Base-by-base conservation (phyloP, 257 asterid genomes). In the Nicotiana obtusifolia region DNA sequence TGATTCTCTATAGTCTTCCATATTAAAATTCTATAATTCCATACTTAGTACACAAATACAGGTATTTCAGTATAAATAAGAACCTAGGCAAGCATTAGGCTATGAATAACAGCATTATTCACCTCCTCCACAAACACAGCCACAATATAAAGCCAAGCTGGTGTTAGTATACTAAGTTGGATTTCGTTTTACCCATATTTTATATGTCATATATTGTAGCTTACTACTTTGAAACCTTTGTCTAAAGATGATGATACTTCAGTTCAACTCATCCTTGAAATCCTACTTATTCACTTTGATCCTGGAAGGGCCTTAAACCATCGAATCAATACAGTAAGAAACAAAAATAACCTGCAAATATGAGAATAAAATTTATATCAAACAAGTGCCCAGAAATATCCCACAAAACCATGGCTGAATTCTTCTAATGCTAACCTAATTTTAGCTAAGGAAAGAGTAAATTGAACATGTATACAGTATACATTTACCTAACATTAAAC, bases 1-100 rank as follows among this genome's bases (percentile, higher is more conserved):
- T 31, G 88, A 79, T 76, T 91, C 98, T 88, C 93, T 84, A 68
- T 84, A 88, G 26, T 94, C 97, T 67, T 94, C 98, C 99, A 96
- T 96, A 47, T 66, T 89, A 81, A 87, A 65, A 33, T 84, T 82
- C 81, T 81, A 83, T 52, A 75, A 77, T 82, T 79, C 30, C 64
- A 80, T 82, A 83, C 64, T 83, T 7, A 0, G 83, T 81, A 80
- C 88, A 84, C 81, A 82, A 69, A 54, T 26, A 15, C 71, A 15
- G 5, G 35, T 75, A 75, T 16, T 10, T 35, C 52, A 24, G 44
- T 75, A 49, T 7, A 49, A 75, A 15, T 75, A 9, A 1, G 26
- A 75, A 75, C 80, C 44, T 49, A 75, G 62, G 52, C 22, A 13
- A 75, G 64, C 26, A 75, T 16, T 26, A 49, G 80, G 44, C 24